Percentiles rank a stretch among this genome's conserved stretches.
Conservation (phyloP, 192 early-diverging fungal genomes). For the Phycomyces nitens region DNA sequence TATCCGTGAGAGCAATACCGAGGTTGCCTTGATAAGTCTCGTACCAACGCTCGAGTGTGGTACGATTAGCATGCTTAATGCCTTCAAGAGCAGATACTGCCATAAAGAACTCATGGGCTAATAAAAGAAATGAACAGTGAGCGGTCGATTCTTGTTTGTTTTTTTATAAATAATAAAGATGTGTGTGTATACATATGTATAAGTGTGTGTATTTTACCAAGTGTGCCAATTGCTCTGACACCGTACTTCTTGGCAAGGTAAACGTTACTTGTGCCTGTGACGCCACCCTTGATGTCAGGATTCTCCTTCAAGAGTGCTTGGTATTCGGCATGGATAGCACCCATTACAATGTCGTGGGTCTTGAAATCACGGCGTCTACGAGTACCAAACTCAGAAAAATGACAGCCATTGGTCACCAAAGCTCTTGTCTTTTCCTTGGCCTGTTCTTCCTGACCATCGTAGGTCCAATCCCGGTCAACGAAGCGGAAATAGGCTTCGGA, state of each 20-base stretch:
- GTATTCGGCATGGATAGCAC: constrained; percentile 29
- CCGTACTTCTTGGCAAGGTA: constrained; percentile 54
- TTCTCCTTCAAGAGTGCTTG: constrained; percentile 7
- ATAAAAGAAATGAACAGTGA: constrained; percentile 1
- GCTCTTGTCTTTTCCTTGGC: constrained; percentile 46
- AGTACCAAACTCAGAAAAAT: constrained; percentile 80
- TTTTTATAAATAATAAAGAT: background rate
- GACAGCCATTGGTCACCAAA: constrained; percentile 54
- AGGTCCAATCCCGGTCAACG: constrained; percentile 68
- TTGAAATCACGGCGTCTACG: constrained; percentile 62
- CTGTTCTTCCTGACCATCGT: constrained; percentile 54
- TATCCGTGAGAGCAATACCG: constrained; percentile 71
- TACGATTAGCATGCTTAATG: constrained; percentile 55
- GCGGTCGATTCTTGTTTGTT: background rate
- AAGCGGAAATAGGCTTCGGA: constrained; percentile 67
- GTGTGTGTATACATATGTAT: background rate
- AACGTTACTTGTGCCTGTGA: constrained; percentile 70
- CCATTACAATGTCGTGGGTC: constrained; percentile 63
- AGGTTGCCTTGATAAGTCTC: constrained; percentile 51
- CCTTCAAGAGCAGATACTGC: constrained; percentile 63
- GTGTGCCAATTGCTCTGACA: constrained; percentile 43
- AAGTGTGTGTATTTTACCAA: constrained; percentile 26
- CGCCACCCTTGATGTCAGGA: constrained; percentile 31
- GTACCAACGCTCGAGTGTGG: constrained; percentile 59
- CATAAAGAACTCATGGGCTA: constrained; percentile 81